Conservation (phyloP, 257 asterid genomes). For the Solanum sparsipilum region DNA sequence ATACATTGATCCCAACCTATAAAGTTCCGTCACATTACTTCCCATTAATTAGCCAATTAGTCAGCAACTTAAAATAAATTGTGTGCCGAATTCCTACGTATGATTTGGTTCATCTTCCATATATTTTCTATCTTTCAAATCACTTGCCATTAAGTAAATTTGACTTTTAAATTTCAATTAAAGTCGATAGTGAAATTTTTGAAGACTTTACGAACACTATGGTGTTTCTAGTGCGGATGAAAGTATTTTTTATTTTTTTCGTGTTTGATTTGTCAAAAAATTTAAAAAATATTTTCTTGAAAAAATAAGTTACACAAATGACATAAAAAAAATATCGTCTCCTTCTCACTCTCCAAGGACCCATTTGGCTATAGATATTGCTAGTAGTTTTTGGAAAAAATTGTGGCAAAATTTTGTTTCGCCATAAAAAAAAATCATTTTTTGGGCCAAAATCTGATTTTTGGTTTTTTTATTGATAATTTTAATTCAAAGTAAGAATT, state of each 20-base stretch:
- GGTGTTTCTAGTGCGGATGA: too few relatives aligned
- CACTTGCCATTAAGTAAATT: background rate
- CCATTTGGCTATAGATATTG: background rate
- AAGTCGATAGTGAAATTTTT: background rate
- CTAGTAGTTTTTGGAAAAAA: background rate
- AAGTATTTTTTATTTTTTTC: background rate
- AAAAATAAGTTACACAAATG: background rate
- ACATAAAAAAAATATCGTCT: background rate
- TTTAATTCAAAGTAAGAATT: background rate
- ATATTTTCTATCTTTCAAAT: background rate
- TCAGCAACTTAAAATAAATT: background rate
- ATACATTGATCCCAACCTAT: background rate
- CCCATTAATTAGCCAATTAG: background rate
- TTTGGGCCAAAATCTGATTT: background rate
- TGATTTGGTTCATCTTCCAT: background rate
- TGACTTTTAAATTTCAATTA: background rate
- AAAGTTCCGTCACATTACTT: background rate
- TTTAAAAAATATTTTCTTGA: background rate
- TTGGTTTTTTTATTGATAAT: background rate
- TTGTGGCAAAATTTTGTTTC: background rate
- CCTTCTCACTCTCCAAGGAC: background rate
- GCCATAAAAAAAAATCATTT: too few relatives aligned
- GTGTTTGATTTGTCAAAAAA: rapidly evolving
- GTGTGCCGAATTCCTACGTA: background rate
- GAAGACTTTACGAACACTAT: background rate